Evolutionary conservation across 345 rosid species (phyloP).

Genomic region (Dipteronia dyeriana): DNA sequence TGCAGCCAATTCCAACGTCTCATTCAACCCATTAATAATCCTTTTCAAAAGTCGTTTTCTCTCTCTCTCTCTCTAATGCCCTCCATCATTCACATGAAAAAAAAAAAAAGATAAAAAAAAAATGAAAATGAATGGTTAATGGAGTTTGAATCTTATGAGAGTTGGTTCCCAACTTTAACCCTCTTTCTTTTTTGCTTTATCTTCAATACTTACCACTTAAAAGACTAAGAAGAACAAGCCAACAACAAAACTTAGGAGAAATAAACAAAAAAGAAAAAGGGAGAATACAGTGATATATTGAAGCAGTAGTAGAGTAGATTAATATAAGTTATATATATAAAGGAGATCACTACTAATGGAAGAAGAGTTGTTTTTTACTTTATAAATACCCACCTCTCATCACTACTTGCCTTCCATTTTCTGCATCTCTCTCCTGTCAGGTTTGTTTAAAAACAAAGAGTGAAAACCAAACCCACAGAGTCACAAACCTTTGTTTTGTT

Average conservation of each 20-base stretch:
- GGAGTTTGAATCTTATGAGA: conserved; percentile 31
- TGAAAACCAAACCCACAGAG: conserved; percentile 18
- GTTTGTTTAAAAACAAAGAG: conserved; percentile 31
- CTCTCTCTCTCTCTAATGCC: conserved; percentile 13
- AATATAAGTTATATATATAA: neutral
- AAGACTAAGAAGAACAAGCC: neutral
- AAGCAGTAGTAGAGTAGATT: neutral
- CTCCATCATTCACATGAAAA: conserved; percentile 19
- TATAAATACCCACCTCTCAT: conserved; percentile 40
- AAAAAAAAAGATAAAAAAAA: neutral
- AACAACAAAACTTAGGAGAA: neutral
- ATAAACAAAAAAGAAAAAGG: neutral
- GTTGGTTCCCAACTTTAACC: conserved; percentile 35
- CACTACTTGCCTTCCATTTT: conserved; percentile 40
- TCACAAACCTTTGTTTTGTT: conserved; percentile 14
- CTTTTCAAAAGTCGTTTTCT: conserved; percentile 28
- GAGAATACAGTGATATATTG: neutral
- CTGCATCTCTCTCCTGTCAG: conserved; percentile 37
- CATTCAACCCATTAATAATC: conserved; percentile 23
- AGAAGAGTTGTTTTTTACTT: conserved; percentile 29
- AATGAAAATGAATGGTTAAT: conserved; percentile 26
- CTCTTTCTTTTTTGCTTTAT: conserved; percentile 23
- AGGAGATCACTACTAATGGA: neutral
- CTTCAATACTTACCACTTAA: conserved; percentile 25
- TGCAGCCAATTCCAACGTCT: conserved; percentile 12